phyloP scores from a whole-genome alignment of 371 early-diverging fungal genomes.

The Conidiobolus incongruus region DNA sequence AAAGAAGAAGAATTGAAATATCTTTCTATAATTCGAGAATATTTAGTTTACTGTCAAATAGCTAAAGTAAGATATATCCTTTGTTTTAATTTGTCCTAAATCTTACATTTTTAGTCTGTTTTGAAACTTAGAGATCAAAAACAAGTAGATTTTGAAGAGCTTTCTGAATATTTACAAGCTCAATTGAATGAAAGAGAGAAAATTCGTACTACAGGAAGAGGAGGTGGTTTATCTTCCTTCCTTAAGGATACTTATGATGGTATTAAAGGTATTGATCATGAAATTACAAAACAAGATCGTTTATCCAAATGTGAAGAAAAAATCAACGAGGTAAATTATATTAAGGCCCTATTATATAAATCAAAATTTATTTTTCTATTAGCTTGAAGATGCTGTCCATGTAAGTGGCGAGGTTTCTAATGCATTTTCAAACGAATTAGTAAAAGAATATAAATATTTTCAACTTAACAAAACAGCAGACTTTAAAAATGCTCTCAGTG shows the following conservation, averaged over 20 bases:
- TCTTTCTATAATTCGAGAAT: constrained; percentile 58
- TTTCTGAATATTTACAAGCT: constrained; percentile 44
- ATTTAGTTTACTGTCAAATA: constrained; percentile 60
- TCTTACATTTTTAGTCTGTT: constrained; percentile 23
- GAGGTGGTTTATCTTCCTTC: constrained; percentile 41
- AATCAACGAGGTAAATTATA: constrained; percentile 37
- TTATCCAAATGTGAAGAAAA: constrained; percentile 41
- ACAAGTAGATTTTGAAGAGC: constrained; percentile 79
- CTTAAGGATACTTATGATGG: constrained; percentile 76
- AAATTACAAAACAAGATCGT: constrained; percentile 52
- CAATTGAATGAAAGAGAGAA: constrained; percentile 34
- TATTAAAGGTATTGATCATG: constrained; percentile 68
- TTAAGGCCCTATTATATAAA: neutral
- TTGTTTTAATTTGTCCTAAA: neutral
- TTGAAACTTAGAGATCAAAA: constrained; percentile 77
- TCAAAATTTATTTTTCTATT: too few relatives aligned
- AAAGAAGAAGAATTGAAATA: constrained; percentile 51
- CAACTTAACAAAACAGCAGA: constrained; percentile 52
- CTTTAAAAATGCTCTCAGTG: constrained; percentile 42
- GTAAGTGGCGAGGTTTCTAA: constrained; percentile 37
- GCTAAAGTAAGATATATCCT: constrained; percentile 33
- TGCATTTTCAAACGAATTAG: constrained; percentile 55
- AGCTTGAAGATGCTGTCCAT: constrained; percentile 66
- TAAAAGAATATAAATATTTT: constrained; percentile 60
- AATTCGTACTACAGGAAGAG: constrained; percentile 22